These are phyloP conservation scores for Golubevia pallescens DNA, from an alignment of 1,284 basidiomycete genomes.

Conservation along the genomic window DNA sequence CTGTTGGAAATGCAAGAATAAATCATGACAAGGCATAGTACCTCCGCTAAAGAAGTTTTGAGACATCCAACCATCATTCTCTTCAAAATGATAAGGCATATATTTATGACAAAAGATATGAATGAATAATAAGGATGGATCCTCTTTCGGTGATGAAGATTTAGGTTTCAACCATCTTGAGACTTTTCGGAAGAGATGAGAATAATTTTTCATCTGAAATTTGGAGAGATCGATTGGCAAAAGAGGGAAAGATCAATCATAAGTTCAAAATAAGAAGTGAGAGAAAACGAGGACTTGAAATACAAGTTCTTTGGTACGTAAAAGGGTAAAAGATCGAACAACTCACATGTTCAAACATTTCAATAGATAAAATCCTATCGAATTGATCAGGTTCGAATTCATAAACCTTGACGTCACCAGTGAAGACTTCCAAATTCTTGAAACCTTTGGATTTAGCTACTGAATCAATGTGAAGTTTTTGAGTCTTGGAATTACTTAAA, in stretches of 20 bases:
- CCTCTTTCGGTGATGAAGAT: conserved; percentile 58
- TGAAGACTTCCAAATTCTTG: conserved; percentile 73
- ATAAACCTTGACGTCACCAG: conserved; percentile 75
- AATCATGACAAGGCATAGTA: conserved; percentile 67
- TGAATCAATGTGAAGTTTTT: conserved; percentile 74
- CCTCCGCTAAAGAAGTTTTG: conserved; percentile 77
- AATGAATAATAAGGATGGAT: conserved; percentile 72
- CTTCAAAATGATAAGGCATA: conserved; percentile 75
- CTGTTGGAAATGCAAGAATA: conserved; percentile 76
- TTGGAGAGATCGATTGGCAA: background rate
- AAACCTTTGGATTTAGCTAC: conserved; percentile 70
- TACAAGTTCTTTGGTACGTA: background rate
- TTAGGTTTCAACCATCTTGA: conserved; percentile 73
- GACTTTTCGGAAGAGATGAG: conserved; percentile 73
- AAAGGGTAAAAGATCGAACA: too few species aligned
- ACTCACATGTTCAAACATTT: conserved; percentile 87
- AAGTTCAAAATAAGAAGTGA: too few species aligned
- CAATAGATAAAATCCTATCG: conserved; percentile 77
- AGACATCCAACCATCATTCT: conserved; percentile 75
- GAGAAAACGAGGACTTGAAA: background rate
- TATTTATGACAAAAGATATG: conserved; percentile 76
- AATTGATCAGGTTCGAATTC: conserved; percentile 71
- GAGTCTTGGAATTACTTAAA: conserved; percentile 76
- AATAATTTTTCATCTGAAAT: conserved; percentile 67
- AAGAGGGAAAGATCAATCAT: too few species aligned